Conservation (phyloP, 2,329 filamentous ascomycete species). For the Coniochaeta sp. region DNA sequence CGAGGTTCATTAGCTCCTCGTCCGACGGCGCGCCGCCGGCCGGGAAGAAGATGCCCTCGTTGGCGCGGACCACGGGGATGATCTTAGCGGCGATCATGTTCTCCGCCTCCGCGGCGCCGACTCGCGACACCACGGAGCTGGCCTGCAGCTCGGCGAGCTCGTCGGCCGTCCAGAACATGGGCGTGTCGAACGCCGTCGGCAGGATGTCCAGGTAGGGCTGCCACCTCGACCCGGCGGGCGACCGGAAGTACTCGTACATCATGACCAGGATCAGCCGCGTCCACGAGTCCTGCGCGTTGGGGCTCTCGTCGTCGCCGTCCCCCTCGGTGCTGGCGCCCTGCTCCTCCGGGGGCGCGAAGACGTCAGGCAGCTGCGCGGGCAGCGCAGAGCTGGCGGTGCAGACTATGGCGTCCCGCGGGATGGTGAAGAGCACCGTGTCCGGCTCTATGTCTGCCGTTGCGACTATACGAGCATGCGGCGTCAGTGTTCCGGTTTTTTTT, state of each 20-base stretch:
- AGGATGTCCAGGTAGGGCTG: slow-evolving; percentile 71
- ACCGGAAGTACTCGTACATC: slow-evolving; percentile 65
- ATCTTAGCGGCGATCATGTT: slow-evolving; percentile 53
- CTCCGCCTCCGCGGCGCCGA: slow-evolving; percentile 68
- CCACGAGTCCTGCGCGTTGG: slow-evolving; percentile 40
- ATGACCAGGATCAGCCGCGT: slow-evolving; percentile 64
- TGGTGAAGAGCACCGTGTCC: slow-evolving; percentile 73
- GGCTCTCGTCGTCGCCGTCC: slow-evolving; percentile 25
- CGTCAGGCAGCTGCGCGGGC: slow-evolving; percentile 44
- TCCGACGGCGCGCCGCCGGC: slow-evolving; percentile 26
- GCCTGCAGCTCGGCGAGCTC: slow-evolving; percentile 70
- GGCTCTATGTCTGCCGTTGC: slow-evolving; percentile 61
- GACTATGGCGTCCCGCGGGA: slow-evolving; percentile 66
- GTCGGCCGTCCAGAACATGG: slow-evolving; percentile 77
- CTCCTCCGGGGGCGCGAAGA: slow-evolving; percentile 31
- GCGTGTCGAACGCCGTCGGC: slow-evolving; percentile 65
- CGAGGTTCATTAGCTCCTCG: slow-evolving; percentile 40
- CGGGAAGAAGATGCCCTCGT: slow-evolving; percentile 38
- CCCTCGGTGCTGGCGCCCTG: slow-evolving; percentile 30
- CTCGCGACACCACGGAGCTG: slow-evolving; percentile 67
- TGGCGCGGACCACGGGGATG: slow-evolving; percentile 40
- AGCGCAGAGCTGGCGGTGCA: slow-evolving; percentile 66
- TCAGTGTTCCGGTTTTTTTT: neutral
- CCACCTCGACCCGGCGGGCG: slow-evolving; percentile 56
- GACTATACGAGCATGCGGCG: slow-evolving; percentile 45